Base-by-base conservation (phyloP, 495 filamentous ascomycete species). In the Aspergillus coremiiformis region DNA sequence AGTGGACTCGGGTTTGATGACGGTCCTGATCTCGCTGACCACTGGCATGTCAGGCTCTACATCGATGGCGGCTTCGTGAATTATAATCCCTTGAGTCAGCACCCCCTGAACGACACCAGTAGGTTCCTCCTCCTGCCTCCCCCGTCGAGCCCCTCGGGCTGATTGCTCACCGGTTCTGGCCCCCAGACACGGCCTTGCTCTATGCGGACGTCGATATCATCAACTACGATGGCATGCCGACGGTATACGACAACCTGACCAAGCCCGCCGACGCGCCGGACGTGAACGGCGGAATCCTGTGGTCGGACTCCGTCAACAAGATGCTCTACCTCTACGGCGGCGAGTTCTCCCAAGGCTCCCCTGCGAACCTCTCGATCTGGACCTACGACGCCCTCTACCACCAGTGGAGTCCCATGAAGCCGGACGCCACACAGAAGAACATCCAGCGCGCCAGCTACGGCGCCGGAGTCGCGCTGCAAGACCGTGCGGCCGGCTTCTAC, bases 321-420 rank as follows among this genome's bases (percentile, higher is more conserved):
- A 20, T 53, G 27, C 22, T 53, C 20, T 53, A 53, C 30, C 51
- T 47, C 43, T 53, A 53, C 30, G 51, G 51, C 21, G 51, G 51
- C 42, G 43, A 53, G 20, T 53, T 47, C 44, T 17, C 30, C 33
- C 5, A 47, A 3, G 43, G 39, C 14, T 14, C 30, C 3, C 23
- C 44, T 3, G 2, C 22, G 1, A 22, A 30, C 43, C 47, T 47
- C 23, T 20, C 51, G 5, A 4, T 41, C 7, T 53, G 51, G 51
- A 15, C 19, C 15, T 53, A 53, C 32, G 42, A 53, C 17, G 33
- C 24, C 11, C 15, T 53, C 29, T 47, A 46, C 44, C 32, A 47
- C 20, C 39, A 14, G 9, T 53, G 51, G 51, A 53, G 41, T 1
- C 5, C 22, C 4, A 27, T 22, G 14, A 29, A 1, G 0, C 19